phyloP scores from a whole-genome alignment of 768 basidiomycete genomes.

The Xerocomellus intermedius region DNA sequence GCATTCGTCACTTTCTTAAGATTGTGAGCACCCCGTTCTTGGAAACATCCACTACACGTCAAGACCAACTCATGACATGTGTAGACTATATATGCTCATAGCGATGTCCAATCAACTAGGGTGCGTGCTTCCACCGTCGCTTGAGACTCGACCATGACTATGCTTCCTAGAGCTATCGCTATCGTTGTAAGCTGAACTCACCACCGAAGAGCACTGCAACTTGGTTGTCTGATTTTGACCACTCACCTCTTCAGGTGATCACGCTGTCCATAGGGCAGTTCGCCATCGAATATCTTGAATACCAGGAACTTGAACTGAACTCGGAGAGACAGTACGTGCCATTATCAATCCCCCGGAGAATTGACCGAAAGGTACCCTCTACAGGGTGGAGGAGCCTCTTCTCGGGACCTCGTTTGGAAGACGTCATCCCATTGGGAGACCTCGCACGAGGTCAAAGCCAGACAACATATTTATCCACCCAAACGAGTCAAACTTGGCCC shows the following conservation, averaged over 20 bases:
- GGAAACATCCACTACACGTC: not conserved
- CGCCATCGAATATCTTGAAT: slow-evolving; percentile 40
- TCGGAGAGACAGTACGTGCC: slow-evolving; percentile 21
- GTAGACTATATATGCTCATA: slow-evolving; percentile 69
- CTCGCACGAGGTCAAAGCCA: slow-evolving; percentile 55
- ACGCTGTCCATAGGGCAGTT: slow-evolving; percentile 60
- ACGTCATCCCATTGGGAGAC: slow-evolving; percentile 19
- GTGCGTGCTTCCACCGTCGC: slow-evolving; percentile 39
- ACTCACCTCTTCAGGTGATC: slow-evolving; percentile 42
- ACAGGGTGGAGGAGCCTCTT: slow-evolving; percentile 27
- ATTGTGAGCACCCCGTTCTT: slow-evolving; percentile 47
- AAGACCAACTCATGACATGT: slow-evolving; percentile 1
- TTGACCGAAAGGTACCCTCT: not conserved
- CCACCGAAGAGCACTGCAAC: not conserved
- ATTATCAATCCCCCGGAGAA: not conserved
- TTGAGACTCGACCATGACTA: slow-evolving; percentile 7
- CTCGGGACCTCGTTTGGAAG: slow-evolving; percentile 11
- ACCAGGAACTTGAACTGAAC: slow-evolving; percentile 19
- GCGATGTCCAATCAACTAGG: slow-evolving; percentile 71
- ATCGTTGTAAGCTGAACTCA: slow-evolving; percentile 18
- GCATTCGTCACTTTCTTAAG: slow-evolving; percentile 56
- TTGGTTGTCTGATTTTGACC: not conserved
- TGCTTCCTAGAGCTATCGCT: slow-evolving; percentile 21
- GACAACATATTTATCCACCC: slow-evolving; percentile 64
- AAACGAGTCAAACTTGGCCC: slow-evolving; percentile 57